phyloP scores from a whole-genome alignment of 129 eudicot species.

The Smallanthus sonchifolius region DNA sequence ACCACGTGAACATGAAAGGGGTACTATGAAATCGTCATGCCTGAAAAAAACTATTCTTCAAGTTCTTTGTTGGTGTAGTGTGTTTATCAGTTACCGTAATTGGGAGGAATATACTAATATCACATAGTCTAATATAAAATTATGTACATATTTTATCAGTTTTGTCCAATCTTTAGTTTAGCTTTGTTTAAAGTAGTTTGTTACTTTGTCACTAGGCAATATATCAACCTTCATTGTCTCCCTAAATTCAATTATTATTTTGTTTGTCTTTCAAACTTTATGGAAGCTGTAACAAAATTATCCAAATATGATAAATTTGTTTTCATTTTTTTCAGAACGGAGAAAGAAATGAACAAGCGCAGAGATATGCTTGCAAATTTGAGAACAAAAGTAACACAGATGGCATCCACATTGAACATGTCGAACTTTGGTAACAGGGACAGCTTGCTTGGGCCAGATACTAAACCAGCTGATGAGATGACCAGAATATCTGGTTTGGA shows the following conservation, averaged over 20 bases:
- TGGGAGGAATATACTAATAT: not conserved
- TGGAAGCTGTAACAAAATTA: slow-evolving; percentile 11
- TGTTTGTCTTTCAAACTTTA: slow-evolving; percentile 1
- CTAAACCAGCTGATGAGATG: slow-evolving; percentile 84
- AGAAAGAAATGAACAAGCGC: slow-evolving; percentile 92
- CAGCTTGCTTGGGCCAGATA: slow-evolving; percentile 95
- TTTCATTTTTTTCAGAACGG: slow-evolving; percentile 51
- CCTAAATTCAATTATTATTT: not conserved
- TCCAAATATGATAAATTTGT: not conserved
- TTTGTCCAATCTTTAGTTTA: not conserved
- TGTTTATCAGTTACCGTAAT: not conserved
- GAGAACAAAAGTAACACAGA: slow-evolving; percentile 84
- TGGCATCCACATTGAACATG: slow-evolving; percentile 92
- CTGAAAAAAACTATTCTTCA: not conserved
- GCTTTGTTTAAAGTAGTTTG: not conserved
- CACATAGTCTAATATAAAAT: not conserved
- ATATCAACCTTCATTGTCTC: not conserved
- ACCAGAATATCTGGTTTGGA: slow-evolving; percentile 70
- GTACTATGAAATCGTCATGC: too few relatives aligned
- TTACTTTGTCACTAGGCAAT: not conserved
- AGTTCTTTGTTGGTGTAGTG: not conserved
- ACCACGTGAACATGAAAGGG: too few relatives aligned
- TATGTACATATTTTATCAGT: not conserved
- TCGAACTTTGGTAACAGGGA: slow-evolving; percentile 87
- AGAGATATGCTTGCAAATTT: slow-evolving; percentile 73